phyloP scores from a whole-genome alignment of 148 eudicot genomes.

The Vaccinium corymbosum region DNA sequence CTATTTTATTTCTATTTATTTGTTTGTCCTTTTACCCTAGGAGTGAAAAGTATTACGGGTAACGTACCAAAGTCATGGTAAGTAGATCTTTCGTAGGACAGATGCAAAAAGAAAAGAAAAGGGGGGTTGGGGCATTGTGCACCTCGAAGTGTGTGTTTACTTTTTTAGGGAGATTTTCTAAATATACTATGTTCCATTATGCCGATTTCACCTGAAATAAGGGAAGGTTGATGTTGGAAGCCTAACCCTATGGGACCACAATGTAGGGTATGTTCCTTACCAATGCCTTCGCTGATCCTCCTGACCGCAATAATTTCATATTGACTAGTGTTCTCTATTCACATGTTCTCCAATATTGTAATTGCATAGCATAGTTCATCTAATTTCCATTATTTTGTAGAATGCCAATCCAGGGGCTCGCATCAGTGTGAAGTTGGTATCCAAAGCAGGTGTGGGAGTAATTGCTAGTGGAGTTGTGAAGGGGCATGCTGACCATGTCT shows the following conservation, averaged over 20 bases:
- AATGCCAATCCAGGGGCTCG: conserved; percentile 95
- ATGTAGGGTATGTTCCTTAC: neutral
- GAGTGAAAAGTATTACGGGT: neutral
- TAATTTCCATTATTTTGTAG: conserved; percentile 28
- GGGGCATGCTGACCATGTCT: conserved; percentile 93
- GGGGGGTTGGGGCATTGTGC: neutral
- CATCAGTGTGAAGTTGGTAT: conserved; percentile 89
- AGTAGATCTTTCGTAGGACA: neutral
- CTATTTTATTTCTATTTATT: too few species aligned
- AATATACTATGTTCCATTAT: neutral
- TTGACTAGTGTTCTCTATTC: conserved; percentile 29
- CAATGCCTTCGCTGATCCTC: neutral
- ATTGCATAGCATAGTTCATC: neutral
- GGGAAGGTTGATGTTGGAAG: neutral
- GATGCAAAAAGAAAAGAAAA: neutral
- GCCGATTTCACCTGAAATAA: neutral
- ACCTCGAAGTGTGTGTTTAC: neutral
- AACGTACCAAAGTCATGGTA: neutral
- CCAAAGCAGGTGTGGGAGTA: conserved; percentile 98
- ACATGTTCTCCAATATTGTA: conserved; percentile 1
- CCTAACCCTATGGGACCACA: neutral
- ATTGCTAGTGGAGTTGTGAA: conserved; percentile 96
- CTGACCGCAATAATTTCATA: neutral
- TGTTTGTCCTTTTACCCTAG: neutral
- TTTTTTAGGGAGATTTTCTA: neutral